Evolutionary conservation across 495 filamentous ascomycete species (phyloP), one percentile per base, ranked within the genome.

Genomic region (Neurospora sp.): DNA sequence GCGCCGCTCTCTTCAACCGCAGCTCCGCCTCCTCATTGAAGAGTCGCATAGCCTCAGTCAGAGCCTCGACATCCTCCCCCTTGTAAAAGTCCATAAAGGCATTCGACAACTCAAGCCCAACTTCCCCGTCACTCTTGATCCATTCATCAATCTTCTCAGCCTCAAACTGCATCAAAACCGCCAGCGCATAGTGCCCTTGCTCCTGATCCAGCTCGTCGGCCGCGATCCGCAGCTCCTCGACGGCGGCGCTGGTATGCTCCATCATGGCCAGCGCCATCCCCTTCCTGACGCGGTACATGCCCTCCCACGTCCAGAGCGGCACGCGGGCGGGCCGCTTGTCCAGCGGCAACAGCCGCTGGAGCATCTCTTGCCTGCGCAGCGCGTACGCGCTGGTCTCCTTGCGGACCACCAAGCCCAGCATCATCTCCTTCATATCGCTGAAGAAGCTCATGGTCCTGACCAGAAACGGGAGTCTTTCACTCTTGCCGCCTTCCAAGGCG

Each of bases 281-380:
- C 1, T 76, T 75, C 41, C 61, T 74, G 31, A 75, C 72, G 14
- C 78, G 71, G 74, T 79, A 84, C 70, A 69, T 53, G 2, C 44
- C 48, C 68, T 81, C 79, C 76, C 77, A 80, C 40, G 75, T 73
- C 83, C 82, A 85, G 69, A 46, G 71, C 53, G 79, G 77, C 18
- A 35, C 11, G 16, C 78, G 31, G 18, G 38, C 48, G 40, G 40
- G 20, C 6, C 12, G 12, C 22, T 61, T 61, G 22, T 61, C 53
- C 53, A 61, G 53, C 1, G 22, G 22, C 53, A 61, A 61, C 22
- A 61, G 6, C 20, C 12, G 5, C 5, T 35, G 12, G 53, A 61
- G 53, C 53, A 61, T 61, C 53, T 7, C 11, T 16, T 12, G 1
- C 53, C 53, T 61, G 22, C 22, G 12, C 53, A 61, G 27, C 12